Evolutionary conservation across 441 rosid species (phyloP).

Genomic region (Gossypium trilobum): DNA sequence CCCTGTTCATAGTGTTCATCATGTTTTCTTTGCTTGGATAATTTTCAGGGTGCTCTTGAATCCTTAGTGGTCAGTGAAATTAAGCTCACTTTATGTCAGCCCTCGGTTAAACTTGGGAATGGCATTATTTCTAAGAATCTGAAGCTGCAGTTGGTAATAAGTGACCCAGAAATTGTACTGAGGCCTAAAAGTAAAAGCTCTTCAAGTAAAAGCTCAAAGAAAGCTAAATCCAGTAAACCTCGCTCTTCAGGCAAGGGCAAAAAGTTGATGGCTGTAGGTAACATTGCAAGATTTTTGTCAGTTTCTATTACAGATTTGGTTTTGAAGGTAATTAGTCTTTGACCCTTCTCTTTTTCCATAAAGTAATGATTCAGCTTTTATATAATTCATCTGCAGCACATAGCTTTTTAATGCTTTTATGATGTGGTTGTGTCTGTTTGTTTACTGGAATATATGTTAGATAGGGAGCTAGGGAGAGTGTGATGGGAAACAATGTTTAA

Average conservation of each 20-base stretch:
- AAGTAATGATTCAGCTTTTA: not conserved
- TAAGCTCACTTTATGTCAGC: conserved; percentile 73
- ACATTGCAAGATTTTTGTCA: conserved; percentile 81
- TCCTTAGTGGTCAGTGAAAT: conserved; percentile 84
- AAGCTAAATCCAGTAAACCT: conserved; percentile 45
- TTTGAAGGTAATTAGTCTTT: conserved; percentile 53
- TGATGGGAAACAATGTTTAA: not conserved
- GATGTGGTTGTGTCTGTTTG: not conserved
- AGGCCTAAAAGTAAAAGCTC: conserved; percentile 44
- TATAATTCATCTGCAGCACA: not conserved
- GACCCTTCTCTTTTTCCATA: not conserved
- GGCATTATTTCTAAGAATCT: conserved; percentile 78
- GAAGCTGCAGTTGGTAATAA: conserved; percentile 66
- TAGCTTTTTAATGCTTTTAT: not conserved
- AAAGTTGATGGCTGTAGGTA: conserved; percentile 83
- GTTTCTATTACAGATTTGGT: conserved; percentile 73
- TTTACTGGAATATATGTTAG: not conserved
- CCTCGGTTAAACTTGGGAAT: conserved; percentile 78
- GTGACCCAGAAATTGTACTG: conserved; percentile 70
- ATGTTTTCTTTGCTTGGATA: conserved; percentile 17
- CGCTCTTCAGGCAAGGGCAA: conserved; percentile 63
- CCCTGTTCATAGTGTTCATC: conserved; percentile 7
- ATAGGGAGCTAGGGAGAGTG: not conserved
- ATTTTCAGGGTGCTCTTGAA: conserved; percentile 83
- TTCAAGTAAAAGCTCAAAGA: conserved; percentile 42